phyloP scores from a whole-genome alignment of 371 early-diverging fungal species.

The Mortierella polycephala region DNA sequence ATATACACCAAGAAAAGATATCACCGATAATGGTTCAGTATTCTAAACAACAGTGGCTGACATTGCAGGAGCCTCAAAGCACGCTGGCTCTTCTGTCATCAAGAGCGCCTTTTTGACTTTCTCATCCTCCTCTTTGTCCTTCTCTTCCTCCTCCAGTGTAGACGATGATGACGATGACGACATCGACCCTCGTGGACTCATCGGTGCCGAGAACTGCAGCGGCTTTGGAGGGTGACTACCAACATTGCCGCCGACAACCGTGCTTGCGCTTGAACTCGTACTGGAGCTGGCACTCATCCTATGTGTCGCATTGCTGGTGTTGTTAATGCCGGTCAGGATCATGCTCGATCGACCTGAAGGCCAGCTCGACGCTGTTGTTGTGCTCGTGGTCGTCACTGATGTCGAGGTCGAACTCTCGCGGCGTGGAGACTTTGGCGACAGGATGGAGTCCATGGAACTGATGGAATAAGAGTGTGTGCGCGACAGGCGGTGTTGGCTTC shows the following conservation, averaged over 20 bases:
- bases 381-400: background rate
- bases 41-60: no score
- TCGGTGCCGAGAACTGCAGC: slow-evolving; percentile 8
- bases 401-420: slow-evolving; percentile 28
- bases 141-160: background rate
- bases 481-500: slow-evolving; percentile 3
- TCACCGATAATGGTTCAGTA: no score
- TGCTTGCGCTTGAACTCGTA: slow-evolving; percentile 19
- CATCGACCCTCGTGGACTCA: slow-evolving; percentile 11
- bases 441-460: slow-evolving; percentile 10
- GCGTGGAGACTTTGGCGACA: slow-evolving; percentile 22
- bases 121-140: slow-evolving; percentile 8
- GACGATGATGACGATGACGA: background rate
- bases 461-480: slow-evolving; percentile 7
- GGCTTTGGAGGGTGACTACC: background rate
- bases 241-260: slow-evolving; percentile 10
- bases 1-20: no score
- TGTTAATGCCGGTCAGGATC: slow-evolving; percentile 10
- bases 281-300: slow-evolving; percentile 42
- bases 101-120: background rate
- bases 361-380: slow-evolving; percentile 24
- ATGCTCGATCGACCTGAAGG: slow-evolving; percentile 45
- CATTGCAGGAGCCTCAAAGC: background rate
- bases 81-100: slow-evolving; percentile 12
- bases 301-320: slow-evolving; percentile 8